Evolutionary conservation across 805 yeast species (phyloP).

Genomic region (Wickerhamomyces chaumierensis): DNA sequence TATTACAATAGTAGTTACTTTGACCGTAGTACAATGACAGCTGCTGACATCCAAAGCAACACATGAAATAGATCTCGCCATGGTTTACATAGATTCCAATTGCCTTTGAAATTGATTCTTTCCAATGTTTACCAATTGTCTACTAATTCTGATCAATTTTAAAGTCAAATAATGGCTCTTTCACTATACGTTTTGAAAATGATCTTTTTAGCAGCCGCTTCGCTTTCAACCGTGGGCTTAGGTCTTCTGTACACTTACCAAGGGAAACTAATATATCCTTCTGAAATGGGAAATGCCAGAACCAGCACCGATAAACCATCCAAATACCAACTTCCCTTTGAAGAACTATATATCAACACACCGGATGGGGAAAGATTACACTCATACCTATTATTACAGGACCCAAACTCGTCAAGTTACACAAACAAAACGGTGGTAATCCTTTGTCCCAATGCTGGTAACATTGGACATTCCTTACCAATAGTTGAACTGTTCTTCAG

Average conservation of each 20-base stretch:
- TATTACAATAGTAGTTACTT: no score
- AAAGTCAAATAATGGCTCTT: no score
- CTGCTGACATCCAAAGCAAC: no score
- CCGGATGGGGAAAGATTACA: constrained; percentile 60
- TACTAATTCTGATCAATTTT: no score
- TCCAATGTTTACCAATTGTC: no score
- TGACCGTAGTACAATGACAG: no score
- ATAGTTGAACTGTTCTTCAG: constrained; percentile 59
- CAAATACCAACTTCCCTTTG: constrained; percentile 52
- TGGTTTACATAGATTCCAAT: no score
- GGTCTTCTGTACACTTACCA: constrained; percentile 53
- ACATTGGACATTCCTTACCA: constrained; percentile 85
- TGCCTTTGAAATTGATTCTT: no score
- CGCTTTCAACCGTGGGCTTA: constrained; percentile 33
- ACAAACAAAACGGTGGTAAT: constrained; percentile 62
- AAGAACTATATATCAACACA: constrained; percentile 49
- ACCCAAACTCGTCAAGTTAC: constrained; percentile 25
- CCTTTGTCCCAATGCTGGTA: constrained; percentile 90
- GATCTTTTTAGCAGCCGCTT: constrained; percentile 10
- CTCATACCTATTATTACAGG: constrained; percentile 49
- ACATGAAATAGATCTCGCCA: no score
- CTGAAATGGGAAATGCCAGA: constrained; percentile 66
- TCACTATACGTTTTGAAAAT: no score
- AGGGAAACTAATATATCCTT: constrained; percentile 67
- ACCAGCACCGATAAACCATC: constrained; percentile 68